Percentiles rank a stretch among this genome's conserved stretches.
Evolutionary conservation across 805 yeast species (phyloP).

Genomic region (Saturnispora saitoi): DNA sequence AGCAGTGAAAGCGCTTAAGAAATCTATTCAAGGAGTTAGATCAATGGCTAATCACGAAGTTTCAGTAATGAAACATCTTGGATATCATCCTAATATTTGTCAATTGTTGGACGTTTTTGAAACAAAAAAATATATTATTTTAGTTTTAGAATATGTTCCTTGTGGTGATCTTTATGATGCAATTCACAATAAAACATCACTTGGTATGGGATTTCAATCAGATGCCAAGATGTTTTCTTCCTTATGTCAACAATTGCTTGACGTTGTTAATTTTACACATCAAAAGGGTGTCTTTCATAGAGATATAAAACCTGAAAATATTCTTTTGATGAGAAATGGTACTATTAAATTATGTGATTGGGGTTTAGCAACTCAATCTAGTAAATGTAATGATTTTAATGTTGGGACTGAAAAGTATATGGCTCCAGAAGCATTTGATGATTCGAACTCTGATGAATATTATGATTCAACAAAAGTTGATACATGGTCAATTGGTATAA

Average conservation of each 20-base stretch:
- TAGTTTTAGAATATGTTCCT: slow-evolving; percentile 60
- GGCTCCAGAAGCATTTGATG: slow-evolving; percentile 41
- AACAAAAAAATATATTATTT: slow-evolving; percentile 39
- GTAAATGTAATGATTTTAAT: slow-evolving; percentile 28
- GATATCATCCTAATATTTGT: slow-evolving; percentile 48
- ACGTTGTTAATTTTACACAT: slow-evolving; percentile 49
- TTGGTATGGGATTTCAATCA: slow-evolving; percentile 22
- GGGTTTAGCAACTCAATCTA: slow-evolving; percentile 49
- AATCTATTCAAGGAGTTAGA: slow-evolving; percentile 33
- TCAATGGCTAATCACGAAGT: slow-evolving; percentile 50
- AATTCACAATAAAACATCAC: slow-evolving; percentile 26
- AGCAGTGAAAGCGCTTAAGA: slow-evolving; percentile 48
- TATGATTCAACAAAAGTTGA: slow-evolving; percentile 43
- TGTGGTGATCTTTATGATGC: slow-evolving; percentile 63
- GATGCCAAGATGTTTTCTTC: slow-evolving; percentile 19
- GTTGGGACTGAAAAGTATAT: slow-evolving; percentile 55
- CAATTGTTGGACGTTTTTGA: slow-evolving; percentile 50
- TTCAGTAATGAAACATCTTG: slow-evolving; percentile 32
- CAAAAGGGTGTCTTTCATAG: slow-evolving; percentile 54
- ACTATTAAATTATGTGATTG: slow-evolving; percentile 61
- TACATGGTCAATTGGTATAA: slow-evolving; percentile 47
- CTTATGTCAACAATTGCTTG: slow-evolving; percentile 40
- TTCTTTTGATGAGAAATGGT: slow-evolving; percentile 43
- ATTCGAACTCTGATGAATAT: slow-evolving; percentile 9
- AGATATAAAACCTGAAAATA: slow-evolving; percentile 68